These are phyloP conservation scores for Ceratocystis diversiconidia DNA, from an alignment of 2,329 filamentous ascomycete genomes.

Conservation along the genomic window DNA sequence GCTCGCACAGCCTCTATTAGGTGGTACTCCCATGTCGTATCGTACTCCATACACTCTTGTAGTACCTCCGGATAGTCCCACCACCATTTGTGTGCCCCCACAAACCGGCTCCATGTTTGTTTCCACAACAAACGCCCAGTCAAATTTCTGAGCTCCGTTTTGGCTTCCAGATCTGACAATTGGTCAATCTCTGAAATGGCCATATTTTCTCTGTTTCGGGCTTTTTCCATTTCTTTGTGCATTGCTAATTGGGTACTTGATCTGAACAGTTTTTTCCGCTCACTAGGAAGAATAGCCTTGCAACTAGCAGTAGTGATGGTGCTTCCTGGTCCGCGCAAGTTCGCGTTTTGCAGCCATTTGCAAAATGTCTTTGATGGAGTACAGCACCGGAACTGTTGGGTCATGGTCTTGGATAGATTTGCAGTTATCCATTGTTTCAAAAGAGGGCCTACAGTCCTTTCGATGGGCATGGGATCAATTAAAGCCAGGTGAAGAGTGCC, in stretches of 20 bases:
- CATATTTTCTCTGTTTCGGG: neutral
- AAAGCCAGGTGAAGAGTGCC: slow-evolving; percentile 46
- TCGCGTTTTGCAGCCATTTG: slow-evolving; percentile 42
- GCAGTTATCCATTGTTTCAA: slow-evolving; percentile 49
- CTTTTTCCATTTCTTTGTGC: neutral
- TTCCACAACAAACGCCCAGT: slow-evolving; percentile 46
- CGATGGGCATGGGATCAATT: slow-evolving; percentile 47
- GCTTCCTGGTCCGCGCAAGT: slow-evolving; percentile 35
- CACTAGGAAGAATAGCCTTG: slow-evolving; percentile 30
- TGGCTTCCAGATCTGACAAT: slow-evolving; percentile 24
- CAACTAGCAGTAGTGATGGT: slow-evolving; percentile 36
- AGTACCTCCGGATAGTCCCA: slow-evolving; percentile 44
- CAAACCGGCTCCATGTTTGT: slow-evolving; percentile 43
- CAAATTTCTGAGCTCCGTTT: slow-evolving; percentile 36
- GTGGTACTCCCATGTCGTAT: slow-evolving; percentile 46
- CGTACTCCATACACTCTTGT: slow-evolving; percentile 39
- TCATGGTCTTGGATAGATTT: slow-evolving; percentile 44
- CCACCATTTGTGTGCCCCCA: slow-evolving; percentile 42
- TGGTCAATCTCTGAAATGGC: neutral
- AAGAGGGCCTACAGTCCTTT: slow-evolving; percentile 40
- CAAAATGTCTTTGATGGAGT: slow-evolving; percentile 46
- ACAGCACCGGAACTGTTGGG: slow-evolving; percentile 43
- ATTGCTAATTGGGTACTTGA: neutral
- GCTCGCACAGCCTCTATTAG: slow-evolving; percentile 39
- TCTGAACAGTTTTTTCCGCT: slow-evolving; percentile 18